A percentile compares a stretch with the other conserved stretches of the same genome.
Evolutionary conservation across 345 rosid species (phyloP).

Genomic region (Limnanthes douglasii): DNA sequence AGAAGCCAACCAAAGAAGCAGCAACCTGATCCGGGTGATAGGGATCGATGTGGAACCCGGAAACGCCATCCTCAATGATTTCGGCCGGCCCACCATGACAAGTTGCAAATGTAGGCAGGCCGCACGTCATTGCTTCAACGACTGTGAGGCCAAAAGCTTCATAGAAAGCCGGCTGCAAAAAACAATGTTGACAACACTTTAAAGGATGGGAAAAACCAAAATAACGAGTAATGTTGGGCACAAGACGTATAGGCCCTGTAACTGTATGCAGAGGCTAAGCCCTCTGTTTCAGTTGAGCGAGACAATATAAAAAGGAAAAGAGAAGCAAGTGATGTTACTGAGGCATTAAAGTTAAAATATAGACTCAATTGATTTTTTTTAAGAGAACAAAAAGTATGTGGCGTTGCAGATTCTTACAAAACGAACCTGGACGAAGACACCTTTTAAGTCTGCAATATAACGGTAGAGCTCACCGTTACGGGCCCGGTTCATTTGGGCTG

Average conservation of each 20-base stretch:
- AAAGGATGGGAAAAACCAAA: too few relatives aligned
- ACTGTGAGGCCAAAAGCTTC: constrained; percentile 55
- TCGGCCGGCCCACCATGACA: constrained; percentile 44
- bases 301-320: not conserved
- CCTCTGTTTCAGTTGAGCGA: too few relatives aligned
- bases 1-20: constrained; percentile 20
- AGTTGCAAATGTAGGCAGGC: constrained; percentile 46
- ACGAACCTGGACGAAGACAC: constrained; percentile 37
- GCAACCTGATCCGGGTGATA: constrained; percentile 31
- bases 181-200: too few relatives aligned
- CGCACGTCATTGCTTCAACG: constrained; percentile 40
- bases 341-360: not conserved
- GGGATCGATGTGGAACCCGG: constrained; percentile 42
- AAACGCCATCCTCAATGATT: constrained; percentile 35
- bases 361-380: not conserved
- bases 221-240: too few relatives aligned
- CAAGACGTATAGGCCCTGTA: too few relatives aligned
- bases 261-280: too few relatives aligned
- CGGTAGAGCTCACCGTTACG: constrained; percentile 48
- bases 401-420: too few relatives aligned
- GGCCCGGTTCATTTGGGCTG: constrained; percentile 41
- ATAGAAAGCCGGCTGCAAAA: constrained; percentile 32
- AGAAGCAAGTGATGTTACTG: not conserved
- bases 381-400: not conserved
- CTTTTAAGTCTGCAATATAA: constrained; percentile 33